phyloP scores from a whole-genome alignment of 2,329 filamentous ascomycete species.

The Pyrenochaeta sp. region DNA sequence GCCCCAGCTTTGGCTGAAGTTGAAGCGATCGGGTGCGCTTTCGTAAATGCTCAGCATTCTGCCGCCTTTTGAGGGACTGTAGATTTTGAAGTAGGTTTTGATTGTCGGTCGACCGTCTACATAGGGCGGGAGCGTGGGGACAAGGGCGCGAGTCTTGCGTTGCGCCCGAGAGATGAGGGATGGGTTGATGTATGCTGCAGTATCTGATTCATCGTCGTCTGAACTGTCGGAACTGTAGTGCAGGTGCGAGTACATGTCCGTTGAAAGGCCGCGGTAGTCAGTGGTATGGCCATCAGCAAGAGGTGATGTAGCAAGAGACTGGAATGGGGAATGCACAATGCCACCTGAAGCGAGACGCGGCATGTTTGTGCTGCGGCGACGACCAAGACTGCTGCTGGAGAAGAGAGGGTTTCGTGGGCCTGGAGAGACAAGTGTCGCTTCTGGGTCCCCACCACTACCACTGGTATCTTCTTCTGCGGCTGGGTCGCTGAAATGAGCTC shows the following conservation, averaged over 20 bases:
- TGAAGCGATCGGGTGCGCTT: slow-evolving; percentile 65
- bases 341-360: slow-evolving; percentile 22
- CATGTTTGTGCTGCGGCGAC: slow-evolving; percentile 25
- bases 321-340: slow-evolving; percentile 22
- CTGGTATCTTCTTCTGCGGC: slow-evolving; percentile 53
- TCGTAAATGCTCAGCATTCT: slow-evolving; percentile 67
- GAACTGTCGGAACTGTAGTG: slow-evolving; percentile 37
- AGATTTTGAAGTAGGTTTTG: slow-evolving; percentile 70
- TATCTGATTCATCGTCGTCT: slow-evolving; percentile 32
- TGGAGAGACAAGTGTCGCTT: slow-evolving; percentile 46
- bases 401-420: slow-evolving; percentile 33
- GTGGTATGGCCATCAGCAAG: slow-evolving; percentile 19
- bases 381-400: slow-evolving; percentile 23
- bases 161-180: slow-evolving; percentile 24
- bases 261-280: slow-evolving; percentile 31
- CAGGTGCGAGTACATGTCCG: slow-evolving; percentile 22
- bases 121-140: slow-evolving; percentile 61
- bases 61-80: slow-evolving; percentile 66
- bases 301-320: slow-evolving; percentile 21
- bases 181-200: slow-evolving; percentile 36
- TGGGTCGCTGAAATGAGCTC: slow-evolving; percentile 32
- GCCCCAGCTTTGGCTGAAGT: slow-evolving; percentile 68
- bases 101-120: slow-evolving; percentile 65
- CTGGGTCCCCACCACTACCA: slow-evolving; percentile 56
- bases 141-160: slow-evolving; percentile 25